Evolutionary conservation across 768 basidiomycete genomes (phyloP), one percentile per base, ranked within the genome.

Genomic region (Rhodosporidiobolus sp.): DNA sequence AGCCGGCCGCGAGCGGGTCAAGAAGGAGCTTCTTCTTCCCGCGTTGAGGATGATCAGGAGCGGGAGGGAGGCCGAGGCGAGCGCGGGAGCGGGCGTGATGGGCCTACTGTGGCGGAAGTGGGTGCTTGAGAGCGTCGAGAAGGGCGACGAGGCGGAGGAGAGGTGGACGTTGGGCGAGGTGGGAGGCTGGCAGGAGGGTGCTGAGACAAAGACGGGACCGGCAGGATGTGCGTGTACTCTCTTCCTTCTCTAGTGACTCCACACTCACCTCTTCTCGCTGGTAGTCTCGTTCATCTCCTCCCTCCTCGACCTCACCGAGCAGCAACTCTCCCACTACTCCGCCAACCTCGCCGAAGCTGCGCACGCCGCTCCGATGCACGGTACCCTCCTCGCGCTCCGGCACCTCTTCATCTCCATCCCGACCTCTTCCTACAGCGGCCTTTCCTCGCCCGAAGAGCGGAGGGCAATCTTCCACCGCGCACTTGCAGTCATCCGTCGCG

Each of bases 391-490:
- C 66, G 68, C 72, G 17, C 58, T 76, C 9, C 75, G 75, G 6
- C 72, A 76, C 30, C 75, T 76, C 35, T 70, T 76, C 65, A 57
- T 72, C 35, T 71, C 74, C 34, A 65, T 75, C 50, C 74, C 74
- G 19, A 1, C 20, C 49, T 12, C 59, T 4, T 65, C 67, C 22
- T 63, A 69, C 50, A 43, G 48, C 34, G 19, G 34, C 0, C 64
- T 76, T 14, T 64, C 75, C 4, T 22, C 64, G 1, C 49, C 52
- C 2, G 58, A 64, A 11, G 67, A 65, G 16, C 72, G 63, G 9
- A 62, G 69, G 6, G 43, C 56, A 12, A 43, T 76, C 4, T 76
- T 73, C 64, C 69, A 66, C 9, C 66, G 72, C 53, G 72, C 71
- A 1, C 60, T 70, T 7, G 66, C 35, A 24, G 56, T 73, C 6